Evolutionary conservation across 2,329 filamentous ascomycete species (phyloP), one percentile per base, ranked within the genome.

Genomic region (Pestalotiopsis sp.): DNA sequence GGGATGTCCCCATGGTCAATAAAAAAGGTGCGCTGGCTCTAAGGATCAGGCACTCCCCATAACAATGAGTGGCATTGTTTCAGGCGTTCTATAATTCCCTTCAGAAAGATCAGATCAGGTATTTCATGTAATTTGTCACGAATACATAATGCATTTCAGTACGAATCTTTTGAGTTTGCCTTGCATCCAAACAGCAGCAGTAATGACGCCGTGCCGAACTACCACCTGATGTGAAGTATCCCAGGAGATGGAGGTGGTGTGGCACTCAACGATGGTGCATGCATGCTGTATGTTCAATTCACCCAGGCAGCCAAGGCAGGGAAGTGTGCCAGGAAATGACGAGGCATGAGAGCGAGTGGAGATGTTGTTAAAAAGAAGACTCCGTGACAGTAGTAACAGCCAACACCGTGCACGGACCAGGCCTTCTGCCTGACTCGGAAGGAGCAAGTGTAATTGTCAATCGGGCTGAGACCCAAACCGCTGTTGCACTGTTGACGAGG

Each of bases 111-210:
- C 44, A 52, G 38, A 62, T 66, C 63, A 24, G 38, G 38, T 61
- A 62, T 24, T 52, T 48, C 22, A 35, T 38, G 64, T 66, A 62
- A 60, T 62, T 17, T 66, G 57, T 38, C 58, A 48, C 22, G 35
- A 66, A 66, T 66, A 66, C 65, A 66, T 66, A 66, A 66, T 62
- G 58, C 58, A 61, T 61, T 61, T 61, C 9, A 20, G 26, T 58
- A 61, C 24, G 26, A 61, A 61, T 61, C 2, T 39, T 52, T 52
- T 20, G 14, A 17, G 44, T 20, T 52, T 52, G 9, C 44, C 5
- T 52, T 17, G 4, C 20, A 11, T 35, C 30, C 30, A 35, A 35
- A 35, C 30, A 9, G 30, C 30, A 35, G 30, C 30, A 35, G 30
- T 0, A 35, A 35, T 35, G 30, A 35, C 30, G 30, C 30, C 30